phyloP scores from a whole-genome alignment of 2,329 filamentous ascomycete species.

The Aaosphaeria pasadenensis region DNA sequence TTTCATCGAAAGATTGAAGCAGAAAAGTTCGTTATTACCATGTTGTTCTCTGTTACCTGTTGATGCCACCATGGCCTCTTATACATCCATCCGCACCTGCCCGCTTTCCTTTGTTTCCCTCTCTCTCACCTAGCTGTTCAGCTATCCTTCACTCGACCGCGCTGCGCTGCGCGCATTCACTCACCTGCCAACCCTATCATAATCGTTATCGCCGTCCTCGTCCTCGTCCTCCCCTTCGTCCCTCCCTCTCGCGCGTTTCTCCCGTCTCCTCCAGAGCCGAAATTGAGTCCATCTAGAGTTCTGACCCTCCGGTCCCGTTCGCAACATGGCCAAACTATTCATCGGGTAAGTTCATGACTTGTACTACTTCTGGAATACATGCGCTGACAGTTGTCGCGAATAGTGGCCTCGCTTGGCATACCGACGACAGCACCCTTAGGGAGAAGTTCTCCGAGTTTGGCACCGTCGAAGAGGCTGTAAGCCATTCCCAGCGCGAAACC shows the following conservation, averaged over 20 bases:
- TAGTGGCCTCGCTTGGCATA: conserved; percentile 98
- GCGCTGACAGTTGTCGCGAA: not conserved
- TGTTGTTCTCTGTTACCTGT: not conserved
- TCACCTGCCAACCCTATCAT: too few relatives aligned
- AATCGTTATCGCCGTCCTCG: conserved; percentile 2
- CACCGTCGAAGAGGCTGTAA: conserved; percentile 88
- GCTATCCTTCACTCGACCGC: conserved; percentile 3
- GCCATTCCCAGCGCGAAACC: conserved; percentile 28
- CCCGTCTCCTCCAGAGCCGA: conserved; percentile 27
- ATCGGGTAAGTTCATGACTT: conserved; percentile 67
- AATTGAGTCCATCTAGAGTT: conserved; percentile 41
- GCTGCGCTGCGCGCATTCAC: conserved; percentile 2
- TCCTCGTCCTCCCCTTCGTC: not conserved
- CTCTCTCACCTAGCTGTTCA: conserved; percentile 11
- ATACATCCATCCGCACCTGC: not conserved
- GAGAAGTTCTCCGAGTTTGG: conserved; percentile 93
- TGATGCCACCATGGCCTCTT: not conserved
- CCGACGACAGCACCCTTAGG: conserved; percentile 81
- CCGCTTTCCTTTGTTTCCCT: conserved; percentile 13
- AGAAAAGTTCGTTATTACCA: not conserved
- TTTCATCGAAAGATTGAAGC: not conserved
- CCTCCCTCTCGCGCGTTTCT: conserved; percentile 20
- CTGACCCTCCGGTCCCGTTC: conserved; percentile 14
- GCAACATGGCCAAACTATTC: conserved; percentile 86
- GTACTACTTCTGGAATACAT: too few relatives aligned